Conservation (phyloP, 1,284 basidiomycete genomes). For the Tetrapyrgos nigripes region DNA sequence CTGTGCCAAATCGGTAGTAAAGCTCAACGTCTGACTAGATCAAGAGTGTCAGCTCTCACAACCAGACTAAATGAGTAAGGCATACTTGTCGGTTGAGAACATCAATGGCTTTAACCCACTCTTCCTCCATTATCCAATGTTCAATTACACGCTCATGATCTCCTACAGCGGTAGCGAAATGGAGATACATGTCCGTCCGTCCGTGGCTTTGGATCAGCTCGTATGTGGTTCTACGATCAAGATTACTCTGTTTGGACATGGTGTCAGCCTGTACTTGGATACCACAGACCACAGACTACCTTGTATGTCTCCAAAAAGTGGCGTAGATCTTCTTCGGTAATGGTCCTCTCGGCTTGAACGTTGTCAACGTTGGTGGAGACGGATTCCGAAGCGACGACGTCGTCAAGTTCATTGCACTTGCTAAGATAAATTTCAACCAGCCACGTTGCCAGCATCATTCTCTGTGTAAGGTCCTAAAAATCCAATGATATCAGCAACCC, state of each 20-base stretch:
- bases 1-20: constrained; percentile 92
- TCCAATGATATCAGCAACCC: background rate
- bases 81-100: constrained; percentile 85
- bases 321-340: constrained; percentile 92
- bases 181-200: constrained; percentile 90
- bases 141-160: constrained; percentile 90
- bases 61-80: background rate
- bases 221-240: constrained; percentile 88
- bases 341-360: constrained; percentile 78
- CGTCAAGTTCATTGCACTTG: constrained; percentile 97
- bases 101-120: constrained; percentile 92
- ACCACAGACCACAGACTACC: constrained; percentile 44
- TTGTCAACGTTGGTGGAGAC: constrained; percentile 89
- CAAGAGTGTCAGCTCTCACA: constrained; percentile 2
- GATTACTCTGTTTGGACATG: constrained; percentile 62
- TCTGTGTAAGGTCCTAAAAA: constrained; percentile 84
- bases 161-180: constrained; percentile 85
- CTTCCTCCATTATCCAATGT: constrained; percentile 91
- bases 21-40: constrained; percentile 79
- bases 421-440: constrained; percentile 96
- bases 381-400: constrained; percentile 84
- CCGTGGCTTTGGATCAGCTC: constrained; percentile 95
- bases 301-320: constrained; percentile 95
- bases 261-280: constrained; percentile 4
- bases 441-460: constrained; percentile 99